Conservation (phyloP, 768 basidiomycete species). For the Lactifluus rugatus region DNA sequence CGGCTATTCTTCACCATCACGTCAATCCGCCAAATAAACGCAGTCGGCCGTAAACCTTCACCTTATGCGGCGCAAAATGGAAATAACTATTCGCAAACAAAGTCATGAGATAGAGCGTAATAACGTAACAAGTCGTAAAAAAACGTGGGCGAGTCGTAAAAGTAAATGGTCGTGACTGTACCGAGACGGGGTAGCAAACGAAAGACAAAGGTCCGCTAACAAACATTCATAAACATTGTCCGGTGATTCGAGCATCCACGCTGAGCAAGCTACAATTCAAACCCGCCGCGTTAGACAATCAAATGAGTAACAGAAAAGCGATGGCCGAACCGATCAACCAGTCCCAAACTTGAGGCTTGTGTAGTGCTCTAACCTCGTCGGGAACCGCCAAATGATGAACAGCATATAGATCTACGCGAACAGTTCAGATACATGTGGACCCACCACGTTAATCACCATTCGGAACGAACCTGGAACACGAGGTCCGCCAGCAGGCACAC, state of each 20-base stretch:
- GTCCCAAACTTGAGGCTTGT: slow-evolving; percentile 49
- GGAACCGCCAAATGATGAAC: slow-evolving; percentile 67
- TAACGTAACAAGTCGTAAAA: slow-evolving; percentile 19
- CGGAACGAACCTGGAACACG: slow-evolving; percentile 46
- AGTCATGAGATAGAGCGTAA: slow-evolving; percentile 12
- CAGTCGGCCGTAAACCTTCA: slow-evolving; percentile 1
- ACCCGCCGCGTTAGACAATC: slow-evolving; percentile 17
- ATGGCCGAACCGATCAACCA: slow-evolving; percentile 40
- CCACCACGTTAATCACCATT: slow-evolving; percentile 14
- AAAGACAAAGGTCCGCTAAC: slow-evolving; percentile 26
- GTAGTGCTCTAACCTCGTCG: slow-evolving; percentile 61
- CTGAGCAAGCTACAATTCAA: slow-evolving; percentile 25
- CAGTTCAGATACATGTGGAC: slow-evolving; percentile 7
- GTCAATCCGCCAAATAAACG: slow-evolving; percentile 14
- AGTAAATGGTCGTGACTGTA: slow-evolving; percentile 20
- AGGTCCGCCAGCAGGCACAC: slow-evolving; percentile 52
- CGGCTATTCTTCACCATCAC: slow-evolving; percentile 14
- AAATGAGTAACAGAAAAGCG: not conserved
- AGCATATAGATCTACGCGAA: slow-evolving; percentile 56
- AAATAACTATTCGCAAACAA: slow-evolving; percentile 11
- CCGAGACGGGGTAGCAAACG: slow-evolving; percentile 25
- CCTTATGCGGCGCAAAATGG: slow-evolving; percentile 4
- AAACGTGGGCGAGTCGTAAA: slow-evolving; percentile 25
- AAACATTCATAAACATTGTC: slow-evolving; percentile 16
- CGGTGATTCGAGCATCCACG: not conserved